phyloP scores from a whole-genome alignment of 345 rosid species.

The Eucalyptus curtisii region DNA sequence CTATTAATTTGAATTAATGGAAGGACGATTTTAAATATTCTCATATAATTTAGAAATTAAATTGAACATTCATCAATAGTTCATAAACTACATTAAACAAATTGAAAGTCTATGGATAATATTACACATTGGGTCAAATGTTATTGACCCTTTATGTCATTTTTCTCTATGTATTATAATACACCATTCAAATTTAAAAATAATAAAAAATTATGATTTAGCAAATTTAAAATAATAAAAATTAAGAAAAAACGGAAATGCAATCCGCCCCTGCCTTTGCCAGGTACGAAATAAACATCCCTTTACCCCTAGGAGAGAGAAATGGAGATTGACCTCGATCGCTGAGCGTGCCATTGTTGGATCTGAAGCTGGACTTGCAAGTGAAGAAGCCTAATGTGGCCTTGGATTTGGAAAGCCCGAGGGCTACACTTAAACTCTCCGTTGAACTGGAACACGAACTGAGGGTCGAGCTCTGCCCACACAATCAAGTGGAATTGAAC shows the following conservation, averaged over 20 bases:
- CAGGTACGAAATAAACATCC: not conserved
- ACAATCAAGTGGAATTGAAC: slow-evolving; percentile 56
- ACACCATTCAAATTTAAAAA: too few species aligned
- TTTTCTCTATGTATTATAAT: too few species aligned
- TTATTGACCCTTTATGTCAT: accelerated
- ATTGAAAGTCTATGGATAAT: too few species aligned
- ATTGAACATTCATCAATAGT: too few species aligned
- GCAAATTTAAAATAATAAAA: too few species aligned
- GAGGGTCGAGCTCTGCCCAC: slow-evolving; percentile 71
- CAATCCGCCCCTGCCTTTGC: not conserved
- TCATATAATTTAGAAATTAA: too few species aligned
- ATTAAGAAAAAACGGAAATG: not conserved
- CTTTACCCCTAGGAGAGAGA: not conserved
- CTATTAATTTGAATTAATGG: too few species aligned
- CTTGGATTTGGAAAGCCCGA: slow-evolving; percentile 79
- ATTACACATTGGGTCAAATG: too few species aligned
- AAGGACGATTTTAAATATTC: too few species aligned
- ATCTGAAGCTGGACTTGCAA: slow-evolving; percentile 71
- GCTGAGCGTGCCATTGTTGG: slow-evolving; percentile 24
- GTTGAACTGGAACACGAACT: slow-evolving; percentile 86
- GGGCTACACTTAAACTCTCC: slow-evolving; percentile 91
- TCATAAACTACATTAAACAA: too few species aligned
- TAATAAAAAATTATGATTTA: too few species aligned
- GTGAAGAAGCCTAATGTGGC: slow-evolving; percentile 62
- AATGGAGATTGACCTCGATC: slow-evolving; percentile 41